Base-by-base conservation (phyloP, 768 basidiomycete genomes). In the Tulasnella sp. region DNA sequence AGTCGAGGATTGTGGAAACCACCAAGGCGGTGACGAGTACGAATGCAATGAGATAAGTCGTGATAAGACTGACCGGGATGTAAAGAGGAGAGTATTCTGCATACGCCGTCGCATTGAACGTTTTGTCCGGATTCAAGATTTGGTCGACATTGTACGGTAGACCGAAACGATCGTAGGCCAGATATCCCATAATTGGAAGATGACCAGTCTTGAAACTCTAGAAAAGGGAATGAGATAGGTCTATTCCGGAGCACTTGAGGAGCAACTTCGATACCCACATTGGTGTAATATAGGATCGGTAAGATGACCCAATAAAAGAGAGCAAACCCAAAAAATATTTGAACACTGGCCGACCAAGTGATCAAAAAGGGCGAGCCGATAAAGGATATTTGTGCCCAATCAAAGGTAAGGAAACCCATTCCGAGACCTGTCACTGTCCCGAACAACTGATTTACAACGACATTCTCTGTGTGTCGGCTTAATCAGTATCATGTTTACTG, bases 341-440 rank as follows among this genome's bases (percentile, higher is more conserved):
- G 96, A 40, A 93, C 93, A 84, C 94, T 90, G 1, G 97, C 98
- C 97, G 97, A 99, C 98, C 97, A 99, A 4, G 97, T 98, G 56
- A 92, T 88, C 86, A 92, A 90, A 72, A 94, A 85, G 12, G 94
- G 93, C 48, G 89, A 91, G 3, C 90, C 91, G 74, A 92, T 89
- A 88, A 89, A 94, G n/a, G 89, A 82, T 62, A 94, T 90, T 83
- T 92, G 89, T 86, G 88, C 81, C 97, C 97, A 99, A 85, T 99
- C 97, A 84, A 98, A 98, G 2, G 96, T 97, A 80, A 98, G 83
- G 77, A 97, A 78, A 75, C 94, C 92, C 93, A 98, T 92, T 10
- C 97, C 97, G 71, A 97, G 85, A 0, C 97, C 97, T 0, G 91
- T 90, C 74, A 85, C 85, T 16, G 95, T 90, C 68, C 97, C 97